Evolutionary conservation across 352 stramenopile genomes (phyloP).

Genomic region (Phytophthora multivora): DNA sequence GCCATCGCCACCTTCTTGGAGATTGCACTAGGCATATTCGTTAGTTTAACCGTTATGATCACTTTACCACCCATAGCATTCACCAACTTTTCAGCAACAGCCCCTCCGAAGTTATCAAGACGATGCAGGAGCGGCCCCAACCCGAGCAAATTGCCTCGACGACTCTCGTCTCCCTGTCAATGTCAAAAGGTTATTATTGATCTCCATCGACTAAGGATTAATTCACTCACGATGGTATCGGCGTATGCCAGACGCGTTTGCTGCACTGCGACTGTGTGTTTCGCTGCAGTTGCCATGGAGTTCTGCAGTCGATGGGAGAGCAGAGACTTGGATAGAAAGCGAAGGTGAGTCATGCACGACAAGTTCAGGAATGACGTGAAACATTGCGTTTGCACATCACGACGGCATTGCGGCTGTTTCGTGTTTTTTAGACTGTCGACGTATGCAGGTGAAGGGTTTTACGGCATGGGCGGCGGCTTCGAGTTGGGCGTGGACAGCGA

Average conservation of each 20-base stretch:
- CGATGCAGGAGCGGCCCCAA: constrained; percentile 46
- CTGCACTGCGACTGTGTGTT: constrained; percentile 13
- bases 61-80: constrained; percentile 28
- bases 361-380: constrained; percentile 22
- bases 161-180: constrained; percentile 39
- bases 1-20: constrained; percentile 29
- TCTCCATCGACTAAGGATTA: no score
- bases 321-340: not conserved
- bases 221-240: constrained; percentile 58
- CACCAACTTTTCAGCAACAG: constrained; percentile 21
- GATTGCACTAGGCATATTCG: constrained; percentile 1
- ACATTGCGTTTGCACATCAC: constrained; percentile 19
- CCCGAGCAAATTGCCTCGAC: constrained; percentile 35
- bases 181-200: no score
- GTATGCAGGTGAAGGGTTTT: constrained; percentile 13
- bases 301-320: not conserved
- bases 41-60: not conserved
- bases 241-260: constrained; percentile 59
- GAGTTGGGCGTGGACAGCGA: constrained; percentile 39
- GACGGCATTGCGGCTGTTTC: constrained; percentile 8
- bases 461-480: not conserved
- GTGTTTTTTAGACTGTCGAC: constrained; percentile 17
- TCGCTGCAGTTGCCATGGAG: constrained; percentile 5
- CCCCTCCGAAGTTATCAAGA: constrained; percentile 34
- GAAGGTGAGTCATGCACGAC: constrained; percentile 6